Conservation (phyloP, 2,329 filamentous ascomycete genomes). For the Aspergillus proliferans region DNA sequence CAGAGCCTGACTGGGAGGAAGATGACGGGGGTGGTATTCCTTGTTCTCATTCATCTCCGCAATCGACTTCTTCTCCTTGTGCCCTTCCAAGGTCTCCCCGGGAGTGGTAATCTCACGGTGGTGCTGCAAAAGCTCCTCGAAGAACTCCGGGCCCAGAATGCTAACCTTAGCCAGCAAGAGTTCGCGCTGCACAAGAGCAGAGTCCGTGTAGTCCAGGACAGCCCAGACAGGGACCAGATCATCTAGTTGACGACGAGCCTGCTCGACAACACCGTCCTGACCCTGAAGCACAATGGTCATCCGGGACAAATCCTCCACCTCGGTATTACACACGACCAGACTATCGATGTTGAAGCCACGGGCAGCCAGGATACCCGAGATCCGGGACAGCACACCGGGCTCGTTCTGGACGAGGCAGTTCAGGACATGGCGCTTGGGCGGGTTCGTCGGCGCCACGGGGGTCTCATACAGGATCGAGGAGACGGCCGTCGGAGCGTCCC, state of each 20-base stretch:
- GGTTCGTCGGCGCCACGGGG: conserved; percentile 71
- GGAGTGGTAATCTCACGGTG: conserved; percentile 78
- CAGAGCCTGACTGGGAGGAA: conserved; percentile 80
- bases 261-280: conserved; percentile 94
- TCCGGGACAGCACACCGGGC: conserved; percentile 90
- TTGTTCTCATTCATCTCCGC: conserved; percentile 16
- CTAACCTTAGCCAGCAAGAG: conserved; percentile 93
- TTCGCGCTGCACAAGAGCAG: conserved; percentile 91
- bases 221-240: conserved; percentile 98
- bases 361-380: conserved; percentile 92
- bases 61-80: conserved; percentile 15
- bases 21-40: conserved; percentile 84
- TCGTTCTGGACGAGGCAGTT: conserved; percentile 99
- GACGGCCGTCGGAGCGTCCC: conserved; percentile 84
- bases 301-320: conserved; percentile 90
- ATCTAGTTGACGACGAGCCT: conserved; percentile 89
- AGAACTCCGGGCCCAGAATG: conserved; percentile 94
- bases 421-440: conserved; percentile 89
- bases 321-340: conserved; percentile 93
- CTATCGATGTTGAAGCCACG: conserved; percentile 99
- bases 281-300: conserved; percentile 98
- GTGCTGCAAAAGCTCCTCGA: conserved; percentile 91
- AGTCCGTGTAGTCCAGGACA: conserved; percentile 88
- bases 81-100: conserved; percentile 32
- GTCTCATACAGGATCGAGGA: conserved; percentile 99